A percentile compares a stretch with the other conserved stretches of the same genome.
These are phyloP conservation scores for Candida glucosophila DNA, from an alignment of 1,139 yeast species.

Conservation along the genomic window DNA sequence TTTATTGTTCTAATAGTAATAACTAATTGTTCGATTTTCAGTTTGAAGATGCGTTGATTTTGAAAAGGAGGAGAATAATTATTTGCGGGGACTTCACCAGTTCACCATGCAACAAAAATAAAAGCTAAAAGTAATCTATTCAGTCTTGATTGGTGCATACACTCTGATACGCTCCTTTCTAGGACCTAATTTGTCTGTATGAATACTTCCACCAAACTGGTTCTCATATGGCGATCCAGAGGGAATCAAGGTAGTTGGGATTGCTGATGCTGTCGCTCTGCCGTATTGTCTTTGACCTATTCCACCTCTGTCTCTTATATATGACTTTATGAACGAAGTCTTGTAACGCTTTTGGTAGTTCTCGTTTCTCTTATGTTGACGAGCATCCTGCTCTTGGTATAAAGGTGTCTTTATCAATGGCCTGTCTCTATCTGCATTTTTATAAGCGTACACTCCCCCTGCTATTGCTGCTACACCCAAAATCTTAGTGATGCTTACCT, in stretches of 20 bases:
- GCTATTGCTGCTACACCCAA: slow-evolving; percentile 35
- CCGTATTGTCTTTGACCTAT: slow-evolving; percentile 34
- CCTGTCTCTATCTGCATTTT: slow-evolving; percentile 26
- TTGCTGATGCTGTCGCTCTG: slow-evolving; percentile 15
- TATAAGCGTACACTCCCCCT: slow-evolving; percentile 32
- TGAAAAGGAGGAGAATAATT: no score
- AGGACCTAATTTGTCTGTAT: slow-evolving; percentile 37
- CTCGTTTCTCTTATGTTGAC: slow-evolving; percentile 29
- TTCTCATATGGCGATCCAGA: slow-evolving; percentile 35
- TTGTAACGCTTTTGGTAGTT: slow-evolving; percentile 32
- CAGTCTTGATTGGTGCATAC: slow-evolving; percentile 25
- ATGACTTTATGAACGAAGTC: slow-evolving; percentile 33
- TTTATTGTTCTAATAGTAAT: no score
- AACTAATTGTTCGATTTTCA: no score
- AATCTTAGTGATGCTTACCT: slow-evolving; percentile 32
- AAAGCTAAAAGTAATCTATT: no score
- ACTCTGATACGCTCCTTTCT: slow-evolving; percentile 35
- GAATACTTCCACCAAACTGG: slow-evolving; percentile 41
- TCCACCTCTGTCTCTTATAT: slow-evolving; percentile 40
- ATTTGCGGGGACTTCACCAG: no score
- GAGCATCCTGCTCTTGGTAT: slow-evolving; percentile 31
- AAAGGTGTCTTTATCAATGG: slow-evolving; percentile 33
- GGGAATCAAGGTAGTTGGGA: slow-evolving; percentile 30
- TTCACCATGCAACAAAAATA: no score
- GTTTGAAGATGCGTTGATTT: no score